Evolutionary conservation across 2,329 filamentous ascomycete species (phyloP).

Genomic region (Lasiodiplodia sp.): DNA sequence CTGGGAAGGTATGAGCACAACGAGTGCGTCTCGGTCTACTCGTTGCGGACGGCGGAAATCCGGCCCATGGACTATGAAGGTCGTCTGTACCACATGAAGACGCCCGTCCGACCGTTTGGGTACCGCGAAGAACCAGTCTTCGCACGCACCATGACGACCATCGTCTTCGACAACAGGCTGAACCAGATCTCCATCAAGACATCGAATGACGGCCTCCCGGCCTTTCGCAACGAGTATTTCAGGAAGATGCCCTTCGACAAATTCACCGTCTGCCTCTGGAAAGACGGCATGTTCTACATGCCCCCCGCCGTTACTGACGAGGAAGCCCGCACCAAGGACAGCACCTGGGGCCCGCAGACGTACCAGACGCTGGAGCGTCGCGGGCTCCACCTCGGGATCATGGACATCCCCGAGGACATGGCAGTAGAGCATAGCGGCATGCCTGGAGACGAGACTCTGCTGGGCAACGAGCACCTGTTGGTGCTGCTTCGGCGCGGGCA

Average conservation of each 20-base stretch:
- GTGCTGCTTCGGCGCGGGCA: conserved; percentile 1
- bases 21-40: conserved; percentile 9
- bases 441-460: conserved; percentile 12
- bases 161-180: conserved; percentile 22
- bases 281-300: conserved; percentile 19
- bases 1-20: conserved; percentile 13
- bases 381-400: conserved; percentile 13
- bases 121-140: conserved; percentile 14
- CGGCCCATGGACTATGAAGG: conserved; percentile 23
- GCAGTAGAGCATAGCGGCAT: conserved; percentile 17
- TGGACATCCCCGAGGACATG: conserved; percentile 18
- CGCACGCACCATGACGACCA: conserved; percentile 13
- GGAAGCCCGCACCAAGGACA: conserved; percentile 19
- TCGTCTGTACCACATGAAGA: conserved; percentile 18
- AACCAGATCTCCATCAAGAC: conserved; percentile 15
- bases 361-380: conserved; percentile 19
- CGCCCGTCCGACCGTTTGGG: conserved; percentile 18
- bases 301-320: conserved; percentile 17
- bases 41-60: conserved; percentile 9
- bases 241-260: conserved; percentile 17
- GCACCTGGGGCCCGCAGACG: conserved; percentile 21
- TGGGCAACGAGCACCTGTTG: conserved; percentile 29
- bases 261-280: conserved; percentile 21
- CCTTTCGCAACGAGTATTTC: conserved; percentile 16
- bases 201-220: neutral